Percentiles rank a stretch among this genome's conserved stretches.
Evolutionary conservation across 1,284 basidiomycete genomes (phyloP).

Genomic region (Pseudozyma pruni): DNA sequence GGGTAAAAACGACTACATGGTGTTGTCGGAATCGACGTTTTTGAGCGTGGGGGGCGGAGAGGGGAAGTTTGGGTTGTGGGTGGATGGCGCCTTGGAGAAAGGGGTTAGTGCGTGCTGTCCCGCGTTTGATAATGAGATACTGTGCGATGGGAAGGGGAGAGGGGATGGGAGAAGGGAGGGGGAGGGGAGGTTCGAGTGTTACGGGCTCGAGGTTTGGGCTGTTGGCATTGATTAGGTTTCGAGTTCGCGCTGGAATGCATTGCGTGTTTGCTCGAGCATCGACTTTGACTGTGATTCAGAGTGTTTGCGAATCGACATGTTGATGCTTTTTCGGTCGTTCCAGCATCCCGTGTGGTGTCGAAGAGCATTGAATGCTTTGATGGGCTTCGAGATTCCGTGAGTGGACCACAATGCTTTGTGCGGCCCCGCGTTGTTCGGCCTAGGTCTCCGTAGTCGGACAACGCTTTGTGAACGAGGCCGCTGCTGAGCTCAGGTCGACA

Average conservation of each 20-base stretch:
- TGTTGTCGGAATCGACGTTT: constrained; percentile 76
- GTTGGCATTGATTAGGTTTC: constrained; percentile 71
- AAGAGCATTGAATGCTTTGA: too few species aligned
- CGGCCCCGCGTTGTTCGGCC: too few species aligned
- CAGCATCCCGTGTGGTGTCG: too few species aligned
- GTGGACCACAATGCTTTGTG: too few species aligned
- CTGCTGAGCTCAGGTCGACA: too few species aligned
- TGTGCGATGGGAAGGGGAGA: constrained; percentile 71
- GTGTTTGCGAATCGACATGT: neutral
- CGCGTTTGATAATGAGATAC: constrained; percentile 86
- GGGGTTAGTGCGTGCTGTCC: constrained; percentile 86
- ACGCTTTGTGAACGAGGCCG: too few species aligned
- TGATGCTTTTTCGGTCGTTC: neutral
- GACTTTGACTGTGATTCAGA: too few species aligned
- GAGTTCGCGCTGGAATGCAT: too few species aligned
- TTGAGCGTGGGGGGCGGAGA: constrained; percentile 62
- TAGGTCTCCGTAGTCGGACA: too few species aligned
- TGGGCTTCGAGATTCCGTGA: too few species aligned
- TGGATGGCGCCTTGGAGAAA: constrained; percentile 83
- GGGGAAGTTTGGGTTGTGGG: constrained; percentile 76
- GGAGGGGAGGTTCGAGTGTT: constrained; percentile 79
- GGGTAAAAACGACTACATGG: constrained; percentile 88
- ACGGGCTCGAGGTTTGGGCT: constrained; percentile 85
- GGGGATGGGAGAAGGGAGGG: constrained; percentile 70
- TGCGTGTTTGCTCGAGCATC: too few species aligned